These are phyloP conservation scores for Gardenia jasminoides DNA, from an alignment of 257 asterid genomes.

Conservation along the genomic window DNA sequence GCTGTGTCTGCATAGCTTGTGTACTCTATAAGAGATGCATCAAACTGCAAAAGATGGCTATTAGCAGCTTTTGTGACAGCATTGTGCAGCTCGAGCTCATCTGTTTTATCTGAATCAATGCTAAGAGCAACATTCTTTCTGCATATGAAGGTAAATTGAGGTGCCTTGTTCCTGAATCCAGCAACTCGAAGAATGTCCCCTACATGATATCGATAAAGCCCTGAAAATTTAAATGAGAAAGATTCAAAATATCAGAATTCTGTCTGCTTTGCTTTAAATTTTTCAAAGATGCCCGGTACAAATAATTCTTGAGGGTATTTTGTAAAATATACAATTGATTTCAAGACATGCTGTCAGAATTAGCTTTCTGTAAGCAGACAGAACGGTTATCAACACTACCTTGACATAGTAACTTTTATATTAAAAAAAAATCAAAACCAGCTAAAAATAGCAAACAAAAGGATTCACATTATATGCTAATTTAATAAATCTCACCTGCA, in stretches of 20 bases:
- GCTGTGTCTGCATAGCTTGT: constrained; percentile 74
- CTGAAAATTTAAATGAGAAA: constrained; percentile 29
- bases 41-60: constrained; percentile 61
- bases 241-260: not conserved
- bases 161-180: constrained; percentile 91
- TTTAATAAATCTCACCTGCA: constrained; percentile 44
- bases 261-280: too few relatives aligned
- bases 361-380: too few relatives aligned
- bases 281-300: too few relatives aligned
- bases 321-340: too few relatives aligned
- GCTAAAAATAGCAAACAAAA: too few relatives aligned
- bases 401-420: too few relatives aligned
- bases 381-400: too few relatives aligned
- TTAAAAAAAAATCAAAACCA: too few relatives aligned
- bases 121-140: constrained; percentile 80
- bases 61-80: constrained; percentile 63
- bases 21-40: constrained; percentile 60
- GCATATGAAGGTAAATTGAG: constrained; percentile 87
- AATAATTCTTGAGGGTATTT: too few relatives aligned
- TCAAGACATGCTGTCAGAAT: too few relatives aligned
- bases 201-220: constrained; percentile 76
- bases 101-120: constrained; percentile 84
- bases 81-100: constrained; percentile 83
- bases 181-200: constrained; percentile 88
- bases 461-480: too few relatives aligned